phyloP scores from a whole-genome alignment of 2,329 filamentous ascomycete species.

The Diaporthe sp. region DNA sequence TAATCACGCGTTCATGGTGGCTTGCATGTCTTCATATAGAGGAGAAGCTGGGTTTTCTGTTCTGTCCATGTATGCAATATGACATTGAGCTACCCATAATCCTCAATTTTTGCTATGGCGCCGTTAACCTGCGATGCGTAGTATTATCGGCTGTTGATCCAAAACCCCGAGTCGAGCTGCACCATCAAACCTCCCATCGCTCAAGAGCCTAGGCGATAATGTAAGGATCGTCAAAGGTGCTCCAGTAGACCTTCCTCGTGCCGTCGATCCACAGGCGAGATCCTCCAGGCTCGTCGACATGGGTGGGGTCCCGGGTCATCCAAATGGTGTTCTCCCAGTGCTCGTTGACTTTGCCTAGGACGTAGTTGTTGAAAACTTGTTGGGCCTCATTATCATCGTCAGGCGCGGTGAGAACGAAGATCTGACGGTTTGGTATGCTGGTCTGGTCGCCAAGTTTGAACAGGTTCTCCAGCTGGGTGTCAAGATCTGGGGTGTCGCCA shows the following conservation, averaged over 20 bases:
- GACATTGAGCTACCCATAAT: not conserved
- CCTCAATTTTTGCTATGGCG: not conserved
- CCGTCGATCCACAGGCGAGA: not conserved
- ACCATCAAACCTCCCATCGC: not conserved
- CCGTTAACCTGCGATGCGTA: not conserved
- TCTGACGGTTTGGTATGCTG: not conserved
- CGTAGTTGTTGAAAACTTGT: not conserved
- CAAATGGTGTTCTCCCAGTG: not conserved
- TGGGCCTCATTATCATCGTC: not conserved
- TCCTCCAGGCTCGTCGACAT: not conserved
- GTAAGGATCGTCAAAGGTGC: not conserved
- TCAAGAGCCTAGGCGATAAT: not conserved
- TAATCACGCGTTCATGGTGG: too few species aligned
- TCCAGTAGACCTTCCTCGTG: not conserved
- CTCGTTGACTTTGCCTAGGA: not conserved
- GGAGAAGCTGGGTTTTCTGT: not conserved
- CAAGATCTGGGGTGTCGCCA: not conserved
- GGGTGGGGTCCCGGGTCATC: not conserved
- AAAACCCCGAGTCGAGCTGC: too few species aligned
- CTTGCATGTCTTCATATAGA: not conserved
- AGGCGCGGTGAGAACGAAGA: not conserved
- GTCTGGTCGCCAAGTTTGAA: not conserved
- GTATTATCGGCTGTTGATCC: not conserved
- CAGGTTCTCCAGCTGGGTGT: not conserved
- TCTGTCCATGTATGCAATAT: not conserved